These are phyloP conservation scores for Ramaria sp. DNA, from an alignment of 768 basidiomycete species.

Conservation along the genomic window DNA sequence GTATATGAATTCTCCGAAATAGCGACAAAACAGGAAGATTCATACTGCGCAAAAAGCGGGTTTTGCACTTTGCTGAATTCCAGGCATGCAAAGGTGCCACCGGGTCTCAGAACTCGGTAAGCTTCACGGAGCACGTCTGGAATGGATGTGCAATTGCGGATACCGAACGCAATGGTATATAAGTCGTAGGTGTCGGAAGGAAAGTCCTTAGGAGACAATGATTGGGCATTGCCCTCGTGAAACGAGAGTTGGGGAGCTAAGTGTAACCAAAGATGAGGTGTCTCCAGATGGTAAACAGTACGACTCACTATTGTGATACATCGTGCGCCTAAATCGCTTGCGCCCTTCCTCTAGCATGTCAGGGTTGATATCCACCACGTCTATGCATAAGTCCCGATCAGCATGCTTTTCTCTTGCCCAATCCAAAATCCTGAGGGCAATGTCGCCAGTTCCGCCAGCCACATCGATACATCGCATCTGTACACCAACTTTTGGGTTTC, in stretches of 20 bases:
- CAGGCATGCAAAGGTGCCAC: constrained; percentile 89
- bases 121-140: constrained; percentile 83
- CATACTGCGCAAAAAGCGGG: constrained; percentile 77
- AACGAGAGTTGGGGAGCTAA: constrained; percentile 89
- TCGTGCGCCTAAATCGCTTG: constrained; percentile 87
- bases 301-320: constrained; percentile 90
- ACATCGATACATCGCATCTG: constrained; percentile 77
- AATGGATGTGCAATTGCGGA: constrained; percentile 92
- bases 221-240: constrained; percentile 87
- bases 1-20: constrained; percentile 3
- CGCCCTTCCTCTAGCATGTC: constrained; percentile 93
- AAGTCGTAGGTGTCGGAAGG: constrained; percentile 80
- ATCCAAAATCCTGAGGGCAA: constrained; percentile 89
- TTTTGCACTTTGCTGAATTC: constrained; percentile 93
- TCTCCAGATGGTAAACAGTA: constrained; percentile 5
- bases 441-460: constrained; percentile 96
- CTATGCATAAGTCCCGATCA: constrained; percentile 81
- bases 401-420: constrained; percentile 79
- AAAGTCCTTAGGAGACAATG: constrained; percentile 55
- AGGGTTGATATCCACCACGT: constrained; percentile 87
- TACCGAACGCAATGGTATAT: constrained; percentile 98
- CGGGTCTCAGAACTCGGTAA: constrained; percentile 89
- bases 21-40: constrained; percentile 12
- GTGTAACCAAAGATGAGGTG: not conserved
- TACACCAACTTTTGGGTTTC: constrained; percentile 50